phyloP scores from a whole-genome alignment of 176 grass and related monocot genomes.

The Carex littledalei region DNA sequence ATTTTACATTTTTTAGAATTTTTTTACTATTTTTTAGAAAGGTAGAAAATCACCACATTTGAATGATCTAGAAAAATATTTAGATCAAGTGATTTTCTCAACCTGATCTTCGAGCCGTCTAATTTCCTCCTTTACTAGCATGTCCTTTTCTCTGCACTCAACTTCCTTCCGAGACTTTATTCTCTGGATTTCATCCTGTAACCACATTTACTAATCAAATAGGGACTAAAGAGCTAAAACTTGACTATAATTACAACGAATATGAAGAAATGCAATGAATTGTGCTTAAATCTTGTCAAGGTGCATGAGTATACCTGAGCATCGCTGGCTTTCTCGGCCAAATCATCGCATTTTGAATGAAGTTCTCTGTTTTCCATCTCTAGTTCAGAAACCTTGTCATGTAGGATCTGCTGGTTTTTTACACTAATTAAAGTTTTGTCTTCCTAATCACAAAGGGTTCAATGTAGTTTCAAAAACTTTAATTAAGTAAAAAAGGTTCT shows the following conservation, averaged over 20 bases:
- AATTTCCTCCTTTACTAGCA: background rate
- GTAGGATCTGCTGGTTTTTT: background rate
- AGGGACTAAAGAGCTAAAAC: background rate
- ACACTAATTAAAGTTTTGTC: background rate
- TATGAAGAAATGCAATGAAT: background rate
- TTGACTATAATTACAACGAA: background rate
- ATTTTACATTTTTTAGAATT: no score
- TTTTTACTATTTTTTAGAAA: no score
- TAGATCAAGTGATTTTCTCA: no score
- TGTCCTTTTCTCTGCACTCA: constrained; percentile 56
- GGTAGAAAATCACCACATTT: no score
- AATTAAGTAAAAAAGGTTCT: background rate
- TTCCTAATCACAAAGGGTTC: background rate
- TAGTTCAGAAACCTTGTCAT: no score
- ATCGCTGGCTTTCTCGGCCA: constrained; percentile 41
- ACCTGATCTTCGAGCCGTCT: no score
- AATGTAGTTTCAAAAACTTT: background rate
- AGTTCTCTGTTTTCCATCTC: constrained; percentile 24
- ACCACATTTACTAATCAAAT: constrained; percentile 12
- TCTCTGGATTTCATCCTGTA: constrained; percentile 7
- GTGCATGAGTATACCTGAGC: constrained; percentile 54
- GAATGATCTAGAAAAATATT: no score
- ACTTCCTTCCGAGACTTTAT: constrained; percentile 32
- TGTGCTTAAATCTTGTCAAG: background rate
- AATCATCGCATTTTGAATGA: constrained; percentile 42